Evolutionary conservation across 2,329 filamentous ascomycete species (phyloP).

Genomic region (Cercospora nicotianae): DNA sequence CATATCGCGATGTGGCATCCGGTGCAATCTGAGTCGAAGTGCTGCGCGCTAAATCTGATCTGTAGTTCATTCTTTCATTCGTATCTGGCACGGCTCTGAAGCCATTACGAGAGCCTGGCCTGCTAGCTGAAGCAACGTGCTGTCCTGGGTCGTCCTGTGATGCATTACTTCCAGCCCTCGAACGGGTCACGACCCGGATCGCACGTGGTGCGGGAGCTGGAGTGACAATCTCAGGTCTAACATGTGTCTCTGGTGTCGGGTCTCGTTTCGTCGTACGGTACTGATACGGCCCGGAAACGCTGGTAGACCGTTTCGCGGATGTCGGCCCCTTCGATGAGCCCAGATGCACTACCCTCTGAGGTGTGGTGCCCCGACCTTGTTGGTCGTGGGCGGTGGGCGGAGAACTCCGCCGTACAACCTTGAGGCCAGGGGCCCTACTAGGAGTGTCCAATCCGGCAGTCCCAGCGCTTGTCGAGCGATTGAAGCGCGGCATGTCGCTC

Average conservation of each 20-base stretch:
- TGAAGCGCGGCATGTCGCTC: slow-evolving; percentile 34
- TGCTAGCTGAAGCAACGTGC: slow-evolving; percentile 31
- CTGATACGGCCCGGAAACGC: slow-evolving; percentile 37
- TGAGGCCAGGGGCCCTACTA: slow-evolving; percentile 39
- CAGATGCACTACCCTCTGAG: slow-evolving; percentile 40
- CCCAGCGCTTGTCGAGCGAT: slow-evolving; percentile 31
- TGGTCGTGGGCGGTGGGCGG: slow-evolving; percentile 27
- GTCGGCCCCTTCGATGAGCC: slow-evolving; percentile 31
- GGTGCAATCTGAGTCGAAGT: slow-evolving; percentile 50
- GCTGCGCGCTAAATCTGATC: slow-evolving; percentile 32
- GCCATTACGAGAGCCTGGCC: slow-evolving; percentile 36
- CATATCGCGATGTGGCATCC: slow-evolving; percentile 47
- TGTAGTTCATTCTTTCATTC: slow-evolving; percentile 24
- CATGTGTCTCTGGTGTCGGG: slow-evolving; percentile 35
- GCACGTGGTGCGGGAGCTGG: slow-evolving; percentile 39
- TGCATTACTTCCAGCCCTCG: slow-evolving; percentile 38
- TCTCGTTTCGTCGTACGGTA: slow-evolving; percentile 34
- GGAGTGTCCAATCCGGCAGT: slow-evolving; percentile 39
- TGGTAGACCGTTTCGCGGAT: slow-evolving; percentile 38
- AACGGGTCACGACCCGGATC: slow-evolving; percentile 32
- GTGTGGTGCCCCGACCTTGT: slow-evolving; percentile 32
- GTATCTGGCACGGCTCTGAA: slow-evolving; percentile 21
- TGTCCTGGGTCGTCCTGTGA: slow-evolving; percentile 37
- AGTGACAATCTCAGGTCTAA: slow-evolving; percentile 37
- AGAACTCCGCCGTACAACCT: slow-evolving; percentile 40